A percentile compares a stretch with the other conserved stretches of the same genome.
phyloP scores from a whole-genome alignment of 352 stramenopile genomes.

The Pythium angustatum region DNA sequence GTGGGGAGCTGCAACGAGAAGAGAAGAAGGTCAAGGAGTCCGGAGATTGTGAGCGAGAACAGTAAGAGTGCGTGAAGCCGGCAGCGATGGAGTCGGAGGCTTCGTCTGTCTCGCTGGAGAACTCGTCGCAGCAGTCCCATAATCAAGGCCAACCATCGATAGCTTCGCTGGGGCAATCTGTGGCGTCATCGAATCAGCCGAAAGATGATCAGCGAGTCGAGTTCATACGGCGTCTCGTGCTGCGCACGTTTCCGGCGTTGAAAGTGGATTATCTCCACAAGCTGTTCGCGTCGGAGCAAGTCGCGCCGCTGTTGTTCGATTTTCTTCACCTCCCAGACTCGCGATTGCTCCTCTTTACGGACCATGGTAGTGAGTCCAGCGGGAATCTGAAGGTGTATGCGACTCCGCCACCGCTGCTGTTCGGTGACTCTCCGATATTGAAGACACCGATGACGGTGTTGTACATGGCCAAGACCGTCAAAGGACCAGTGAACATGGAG shows the following conservation, averaged over 20 bases:
- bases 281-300: slow-evolving; percentile 60
- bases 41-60: neutral
- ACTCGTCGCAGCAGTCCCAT: neutral
- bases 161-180: neutral
- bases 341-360: slow-evolving; percentile 67
- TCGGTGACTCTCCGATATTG: slow-evolving; percentile 31
- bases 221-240: slow-evolving; percentile 62
- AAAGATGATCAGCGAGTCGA: slow-evolving; percentile 66
- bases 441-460: slow-evolving; percentile 52
- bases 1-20: too few species aligned
- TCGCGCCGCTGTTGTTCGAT: slow-evolving; percentile 66
- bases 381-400: slow-evolving; percentile 63
- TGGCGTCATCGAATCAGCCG: slow-evolving; percentile 24
- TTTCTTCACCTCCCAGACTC: slow-evolving; percentile 68
- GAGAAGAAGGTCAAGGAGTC: neutral
- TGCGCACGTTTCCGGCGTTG: slow-evolving; percentile 67
- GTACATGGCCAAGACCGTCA: slow-evolving; percentile 76
- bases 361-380: slow-evolving; percentile 59
- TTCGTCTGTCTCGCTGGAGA: slow-evolving; percentile 6
- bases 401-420: slow-evolving; percentile 52
- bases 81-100: slow-evolving; percentile 22
- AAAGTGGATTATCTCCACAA: slow-evolving; percentile 58
- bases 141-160: slow-evolving; percentile 17
- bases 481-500: slow-evolving; percentile 58
- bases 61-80: neutral